These are phyloP conservation scores for Cymbidium sinense DNA, from an alignment of 106 monocot species.

Conservation along the genomic window DNA sequence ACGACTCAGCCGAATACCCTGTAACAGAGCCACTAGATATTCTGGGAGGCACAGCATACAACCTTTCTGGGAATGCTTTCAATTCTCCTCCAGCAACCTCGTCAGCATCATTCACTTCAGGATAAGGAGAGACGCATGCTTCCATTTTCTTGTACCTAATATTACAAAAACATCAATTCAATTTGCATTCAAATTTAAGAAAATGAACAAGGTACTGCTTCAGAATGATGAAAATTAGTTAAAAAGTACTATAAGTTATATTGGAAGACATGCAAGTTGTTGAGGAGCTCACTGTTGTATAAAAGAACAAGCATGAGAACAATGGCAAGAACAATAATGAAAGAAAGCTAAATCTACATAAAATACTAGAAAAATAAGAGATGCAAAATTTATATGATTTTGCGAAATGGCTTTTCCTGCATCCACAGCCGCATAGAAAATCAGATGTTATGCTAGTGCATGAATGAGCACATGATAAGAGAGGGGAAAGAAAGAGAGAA, in stretches of 20 bases:
- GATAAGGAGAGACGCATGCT: slow-evolving; percentile 28
- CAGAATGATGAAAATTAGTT: not conserved
- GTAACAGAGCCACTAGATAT: slow-evolving; percentile 20
- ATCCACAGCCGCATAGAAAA: not conserved
- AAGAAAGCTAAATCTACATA: not conserved
- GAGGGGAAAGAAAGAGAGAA: no score
- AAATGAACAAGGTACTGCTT: not conserved
- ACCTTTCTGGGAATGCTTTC: slow-evolving; percentile 24
- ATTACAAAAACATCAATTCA: not conserved
- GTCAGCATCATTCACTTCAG: slow-evolving; percentile 20
- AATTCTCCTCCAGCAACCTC: slow-evolving; percentile 23
- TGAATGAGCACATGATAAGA: not conserved
- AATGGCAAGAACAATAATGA: not conserved
- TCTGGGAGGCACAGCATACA: slow-evolving; percentile 24
- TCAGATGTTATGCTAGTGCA: not conserved
- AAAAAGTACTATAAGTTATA: not conserved
- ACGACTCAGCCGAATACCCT: slow-evolving; percentile 16
- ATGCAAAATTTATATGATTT: not conserved
- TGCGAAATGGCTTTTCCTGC: not conserved
- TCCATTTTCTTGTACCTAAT: slow-evolving; percentile 27
- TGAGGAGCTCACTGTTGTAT: not conserved
- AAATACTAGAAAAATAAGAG: not conserved
- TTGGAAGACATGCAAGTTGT: not conserved
- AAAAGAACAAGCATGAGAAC: not conserved
- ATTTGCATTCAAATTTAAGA: not conserved